A percentile compares a stretch with the other conserved stretches of the same genome.
Evolutionary conservation across 1,139 yeast species (phyloP).

Genomic region (Hanseniaspora uvarum): DNA sequence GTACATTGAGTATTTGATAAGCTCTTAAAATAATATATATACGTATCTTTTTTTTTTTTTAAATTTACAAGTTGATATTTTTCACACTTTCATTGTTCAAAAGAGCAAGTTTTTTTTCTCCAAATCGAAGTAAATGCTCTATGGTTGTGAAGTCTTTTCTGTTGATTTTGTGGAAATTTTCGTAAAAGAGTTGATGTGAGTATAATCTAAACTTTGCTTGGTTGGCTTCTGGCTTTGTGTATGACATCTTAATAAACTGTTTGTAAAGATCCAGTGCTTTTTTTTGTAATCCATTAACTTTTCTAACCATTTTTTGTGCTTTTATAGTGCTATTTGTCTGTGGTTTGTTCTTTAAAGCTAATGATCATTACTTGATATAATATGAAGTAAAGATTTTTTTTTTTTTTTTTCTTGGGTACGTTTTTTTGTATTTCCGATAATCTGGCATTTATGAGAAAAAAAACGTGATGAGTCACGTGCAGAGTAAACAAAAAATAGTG

Average conservation of each 20-base stretch:
- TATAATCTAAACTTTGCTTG: slow-evolving; percentile 32
- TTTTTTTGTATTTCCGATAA: not conserved
- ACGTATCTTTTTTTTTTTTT: not conserved
- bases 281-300: slow-evolving; percentile 50
- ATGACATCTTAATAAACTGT: slow-evolving; percentile 44
- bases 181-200: slow-evolving; percentile 46
- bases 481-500: not conserved
- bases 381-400: too few relatives aligned
- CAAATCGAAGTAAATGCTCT: slow-evolving; percentile 73
- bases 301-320: slow-evolving; percentile 23
- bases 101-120: slow-evolving; percentile 62
- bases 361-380: not conserved
- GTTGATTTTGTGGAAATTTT: slow-evolving; percentile 46
- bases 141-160: slow-evolving; percentile 78
- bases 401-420: not conserved
- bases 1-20: slow-evolving; percentile 66
- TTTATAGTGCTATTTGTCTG: not conserved
- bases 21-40: slow-evolving; percentile 27
- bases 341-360: not conserved
- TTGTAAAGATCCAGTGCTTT: slow-evolving; percentile 58
- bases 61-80: slow-evolving; percentile 39
- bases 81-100: slow-evolving; percentile 58
- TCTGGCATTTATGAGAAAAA: not conserved
- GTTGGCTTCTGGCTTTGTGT: slow-evolving; percentile 44
- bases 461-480: too few relatives aligned